These are phyloP conservation scores for Aristolochia fimbriata DNA, from an alignment of 164 flowering plant species.

Conservation along the genomic window DNA sequence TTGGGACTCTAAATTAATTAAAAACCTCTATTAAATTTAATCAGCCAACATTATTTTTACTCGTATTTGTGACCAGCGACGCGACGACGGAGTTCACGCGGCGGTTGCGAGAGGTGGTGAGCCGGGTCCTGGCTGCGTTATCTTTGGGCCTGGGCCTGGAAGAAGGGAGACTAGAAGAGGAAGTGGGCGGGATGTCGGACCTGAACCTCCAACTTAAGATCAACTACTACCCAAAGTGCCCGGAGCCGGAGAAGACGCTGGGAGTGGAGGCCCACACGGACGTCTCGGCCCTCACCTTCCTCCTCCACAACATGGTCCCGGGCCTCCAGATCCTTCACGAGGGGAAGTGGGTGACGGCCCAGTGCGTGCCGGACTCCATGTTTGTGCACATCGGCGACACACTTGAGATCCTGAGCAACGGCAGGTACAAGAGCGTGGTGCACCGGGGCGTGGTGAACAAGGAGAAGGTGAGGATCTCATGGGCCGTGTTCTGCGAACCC, in stretches of 20 bases:
- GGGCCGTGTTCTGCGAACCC: conserved; percentile 96
- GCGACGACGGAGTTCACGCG: conserved; percentile 58
- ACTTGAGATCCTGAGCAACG: conserved; percentile 77
- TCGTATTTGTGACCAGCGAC: conserved; percentile 25
- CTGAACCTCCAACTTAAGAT: conserved; percentile 74
- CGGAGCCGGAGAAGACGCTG: conserved; percentile 87
- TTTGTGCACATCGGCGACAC: conserved; percentile 90
- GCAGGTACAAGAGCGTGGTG: conserved; percentile 78
- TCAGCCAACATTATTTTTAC: no score
- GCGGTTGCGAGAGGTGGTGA: conserved; percentile 48
- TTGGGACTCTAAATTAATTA: no score
- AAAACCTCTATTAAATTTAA: no score
- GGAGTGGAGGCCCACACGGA: conserved; percentile 98
- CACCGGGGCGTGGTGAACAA: conserved; percentile 93
- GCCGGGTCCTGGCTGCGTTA: conserved; percentile 41
- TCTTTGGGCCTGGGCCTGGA: conserved; percentile 71
- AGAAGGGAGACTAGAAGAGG: conserved; percentile 67
- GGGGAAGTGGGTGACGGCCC: conserved; percentile 84
- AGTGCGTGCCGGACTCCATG: conserved; percentile 77
- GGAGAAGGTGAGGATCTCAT: conserved; percentile 89
- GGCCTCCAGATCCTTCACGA: conserved; percentile 69
- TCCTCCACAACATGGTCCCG: conserved; percentile 96
- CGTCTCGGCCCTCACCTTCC: conserved; percentile 73
- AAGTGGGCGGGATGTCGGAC: conserved; percentile 77
- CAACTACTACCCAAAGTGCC: conserved; percentile 94